Conservation (phyloP, 2,329 filamentous ascomycete genomes). For the Myotisia sp. region DNA sequence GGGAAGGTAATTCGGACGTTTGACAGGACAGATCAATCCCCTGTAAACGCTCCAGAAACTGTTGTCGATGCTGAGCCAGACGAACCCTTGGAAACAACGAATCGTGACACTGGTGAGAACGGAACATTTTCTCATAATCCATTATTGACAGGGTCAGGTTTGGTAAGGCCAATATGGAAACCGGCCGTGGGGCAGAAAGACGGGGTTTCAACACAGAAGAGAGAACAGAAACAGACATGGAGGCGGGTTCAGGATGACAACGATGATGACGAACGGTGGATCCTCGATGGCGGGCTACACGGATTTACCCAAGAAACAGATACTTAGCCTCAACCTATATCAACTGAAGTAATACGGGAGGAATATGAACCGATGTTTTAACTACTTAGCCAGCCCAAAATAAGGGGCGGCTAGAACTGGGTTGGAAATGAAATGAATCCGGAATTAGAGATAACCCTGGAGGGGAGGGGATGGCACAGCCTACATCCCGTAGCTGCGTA, state of each 20-base stretch:
- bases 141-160: constrained; percentile 28
- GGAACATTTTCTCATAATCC: constrained; percentile 32
- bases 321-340: too few species aligned
- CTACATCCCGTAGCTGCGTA: too few species aligned
- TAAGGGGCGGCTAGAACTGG: too few species aligned
- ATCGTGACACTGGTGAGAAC: constrained; percentile 12
- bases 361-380: too few species aligned
- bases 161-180: constrained; percentile 34
- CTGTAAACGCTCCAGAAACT: constrained; percentile 15
- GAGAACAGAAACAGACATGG: constrained; percentile 31
- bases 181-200: constrained; percentile 18
- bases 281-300: constrained; percentile 31
- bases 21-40: constrained; percentile 23
- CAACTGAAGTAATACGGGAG: too few species aligned
- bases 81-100: constrained; percentile 7
- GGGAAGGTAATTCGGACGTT: constrained; percentile 54
- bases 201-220: constrained; percentile 11
- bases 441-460: too few species aligned
- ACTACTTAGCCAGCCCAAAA: too few species aligned
- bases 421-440: too few species aligned
- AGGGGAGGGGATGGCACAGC: too few species aligned
- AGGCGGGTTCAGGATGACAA: constrained; percentile 34
- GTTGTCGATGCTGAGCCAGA: constrained; percentile 19
- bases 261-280: constrained; percentile 36
- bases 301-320: constrained; percentile 18